These are phyloP conservation scores for Sambucus nigra DNA, from an alignment of 129 eudicot species.

Conservation along the genomic window DNA sequence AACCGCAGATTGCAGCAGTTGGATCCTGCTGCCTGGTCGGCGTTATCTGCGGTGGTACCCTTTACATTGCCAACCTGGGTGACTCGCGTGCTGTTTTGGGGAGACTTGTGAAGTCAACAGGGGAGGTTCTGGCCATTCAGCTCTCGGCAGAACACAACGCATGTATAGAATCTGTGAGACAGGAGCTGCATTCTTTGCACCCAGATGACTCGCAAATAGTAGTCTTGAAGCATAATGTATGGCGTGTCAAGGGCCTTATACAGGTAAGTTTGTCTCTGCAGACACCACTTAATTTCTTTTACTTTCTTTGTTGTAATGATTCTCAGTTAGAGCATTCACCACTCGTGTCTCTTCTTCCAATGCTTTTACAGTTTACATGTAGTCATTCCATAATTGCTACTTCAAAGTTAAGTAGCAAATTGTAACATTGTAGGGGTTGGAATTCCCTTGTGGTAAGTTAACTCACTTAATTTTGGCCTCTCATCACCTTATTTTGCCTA, in stretches of 20 bases:
- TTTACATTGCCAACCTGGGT: conserved; percentile 25
- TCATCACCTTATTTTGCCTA: too few relatives aligned
- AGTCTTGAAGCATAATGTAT: conserved; percentile 24
- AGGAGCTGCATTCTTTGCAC: conserved; percentile 20
- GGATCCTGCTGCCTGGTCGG: conserved; percentile 23
- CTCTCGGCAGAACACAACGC: conserved; percentile 29
- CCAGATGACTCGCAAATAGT: conserved; percentile 27
- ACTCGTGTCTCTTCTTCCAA: too few relatives aligned
- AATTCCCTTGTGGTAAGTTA: too few relatives aligned
- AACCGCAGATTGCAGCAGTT: conserved; percentile 15
- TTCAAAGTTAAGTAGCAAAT: too few relatives aligned
- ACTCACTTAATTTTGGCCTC: too few relatives aligned
- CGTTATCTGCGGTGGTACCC: conserved; percentile 19
- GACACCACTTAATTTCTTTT: background rate
- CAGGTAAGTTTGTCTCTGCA: conserved; percentile 10
- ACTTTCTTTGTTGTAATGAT: too few relatives aligned
- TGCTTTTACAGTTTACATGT: too few relatives aligned
- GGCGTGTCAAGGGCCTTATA: conserved; percentile 33
- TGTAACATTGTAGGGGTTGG: too few relatives aligned
- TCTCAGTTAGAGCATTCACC: too few relatives aligned
- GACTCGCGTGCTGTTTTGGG: conserved; percentile 32
- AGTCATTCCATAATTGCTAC: too few relatives aligned
- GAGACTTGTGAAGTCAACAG: conserved; percentile 24
- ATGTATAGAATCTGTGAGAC: conserved; percentile 22
- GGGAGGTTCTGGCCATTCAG: conserved; percentile 22